Conservation (phyloP, 257 asterid genomes). For the Jasminum sambac region DNA sequence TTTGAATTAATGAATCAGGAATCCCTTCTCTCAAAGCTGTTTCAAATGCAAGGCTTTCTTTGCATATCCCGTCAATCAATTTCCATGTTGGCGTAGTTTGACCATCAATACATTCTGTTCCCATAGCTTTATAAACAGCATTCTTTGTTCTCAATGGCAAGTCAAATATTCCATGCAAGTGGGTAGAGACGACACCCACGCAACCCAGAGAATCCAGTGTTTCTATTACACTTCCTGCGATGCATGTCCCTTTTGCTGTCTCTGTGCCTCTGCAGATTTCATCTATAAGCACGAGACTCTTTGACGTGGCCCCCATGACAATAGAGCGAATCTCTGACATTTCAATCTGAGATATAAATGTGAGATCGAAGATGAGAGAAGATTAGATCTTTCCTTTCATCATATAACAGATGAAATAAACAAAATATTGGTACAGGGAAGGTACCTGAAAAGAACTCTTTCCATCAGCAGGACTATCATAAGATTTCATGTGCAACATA, state of each 20-base stretch:
- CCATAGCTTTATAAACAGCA: conserved; percentile 79
- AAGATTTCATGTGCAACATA: conserved; percentile 96
- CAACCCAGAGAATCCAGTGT: conserved; percentile 69
- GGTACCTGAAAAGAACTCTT: conserved; percentile 96
- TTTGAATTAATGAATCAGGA: conserved; percentile 57
- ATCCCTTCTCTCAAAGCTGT: conserved; percentile 92
- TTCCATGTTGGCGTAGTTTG: conserved; percentile 85
- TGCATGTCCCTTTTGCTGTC: conserved; percentile 96
- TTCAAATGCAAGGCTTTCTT: conserved; percentile 97
- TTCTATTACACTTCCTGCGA: conserved; percentile 94
- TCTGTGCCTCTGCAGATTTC: conserved; percentile 99
- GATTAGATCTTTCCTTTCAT: not conserved
- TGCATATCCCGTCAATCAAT: conserved; percentile 79
- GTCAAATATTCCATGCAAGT: conserved; percentile 91
- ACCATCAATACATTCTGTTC: conserved; percentile 55
- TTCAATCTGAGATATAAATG: conserved; percentile 63
- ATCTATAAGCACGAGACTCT: conserved; percentile 88
- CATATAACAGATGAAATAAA: not conserved
- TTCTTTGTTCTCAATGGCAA: conserved; percentile 58
- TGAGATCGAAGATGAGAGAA: not conserved
- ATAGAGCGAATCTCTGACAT: conserved; percentile 96
- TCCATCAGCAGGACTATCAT: conserved; percentile 96
- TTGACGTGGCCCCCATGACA: conserved; percentile 67
- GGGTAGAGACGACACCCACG: conserved; percentile 89
- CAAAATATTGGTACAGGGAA: not conserved